A percentile compares a stretch with the other conserved stretches of the same genome.
phyloP scores from a whole-genome alignment of 352 stramenopile species.

The Pythium phragmitis region DNA sequence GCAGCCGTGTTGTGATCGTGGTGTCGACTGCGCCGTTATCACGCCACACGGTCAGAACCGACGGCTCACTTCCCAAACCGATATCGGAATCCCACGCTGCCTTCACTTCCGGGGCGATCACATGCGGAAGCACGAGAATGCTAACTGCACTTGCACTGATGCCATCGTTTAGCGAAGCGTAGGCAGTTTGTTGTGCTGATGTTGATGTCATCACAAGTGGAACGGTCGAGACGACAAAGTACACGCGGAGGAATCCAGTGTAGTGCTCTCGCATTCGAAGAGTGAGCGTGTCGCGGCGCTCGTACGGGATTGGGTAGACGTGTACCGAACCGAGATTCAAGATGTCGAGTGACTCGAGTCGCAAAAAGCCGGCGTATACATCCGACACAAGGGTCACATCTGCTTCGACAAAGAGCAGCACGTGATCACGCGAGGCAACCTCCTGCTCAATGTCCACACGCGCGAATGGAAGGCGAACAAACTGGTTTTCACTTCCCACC shows the following conservation, averaged over 20 bases:
- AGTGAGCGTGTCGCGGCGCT: conserved; percentile 30
- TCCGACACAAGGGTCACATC: conserved; percentile 15
- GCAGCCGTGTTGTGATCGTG: neutral
- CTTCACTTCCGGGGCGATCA: neutral
- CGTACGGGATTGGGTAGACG: conserved; percentile 41
- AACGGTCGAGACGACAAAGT: conserved; percentile 43
- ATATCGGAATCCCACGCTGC: neutral
- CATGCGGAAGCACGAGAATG: conserved; percentile 16
- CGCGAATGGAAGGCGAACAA: conserved; percentile 17
- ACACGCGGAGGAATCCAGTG: conserved; percentile 41
- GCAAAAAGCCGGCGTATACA: conserved; percentile 30
- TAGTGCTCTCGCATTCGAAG: conserved; percentile 35
- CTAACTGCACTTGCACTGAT: conserved; percentile 35
- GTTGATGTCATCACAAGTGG: conserved; percentile 28
- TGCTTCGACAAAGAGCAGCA: conserved; percentile 31
- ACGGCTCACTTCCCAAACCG: neutral
- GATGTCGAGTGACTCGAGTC: conserved; percentile 19
- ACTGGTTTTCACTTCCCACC: neutral
- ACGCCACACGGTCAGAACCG: neutral
- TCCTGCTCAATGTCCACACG: conserved; percentile 20
- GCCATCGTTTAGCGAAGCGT: conserved; percentile 31
- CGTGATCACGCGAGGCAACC: conserved; percentile 15
- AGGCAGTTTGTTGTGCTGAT: conserved; percentile 23
- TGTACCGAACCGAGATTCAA: conserved; percentile 24
- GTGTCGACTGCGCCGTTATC: neutral